Evolutionary conservation across 345 rosid genomes (phyloP), one percentile per base, ranked within the genome.

Genomic region (Lepidium sativum): DNA sequence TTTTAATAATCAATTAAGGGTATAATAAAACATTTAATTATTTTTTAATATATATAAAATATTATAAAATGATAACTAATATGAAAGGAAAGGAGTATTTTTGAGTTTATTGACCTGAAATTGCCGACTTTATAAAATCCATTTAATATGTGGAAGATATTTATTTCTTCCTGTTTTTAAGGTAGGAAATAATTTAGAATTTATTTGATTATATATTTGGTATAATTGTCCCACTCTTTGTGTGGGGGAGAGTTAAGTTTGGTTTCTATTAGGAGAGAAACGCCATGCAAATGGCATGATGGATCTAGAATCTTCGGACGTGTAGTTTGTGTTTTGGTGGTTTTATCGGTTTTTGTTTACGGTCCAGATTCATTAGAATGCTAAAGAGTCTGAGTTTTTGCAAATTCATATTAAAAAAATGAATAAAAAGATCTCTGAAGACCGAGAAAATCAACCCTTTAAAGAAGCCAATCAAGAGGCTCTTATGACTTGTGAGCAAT

Each of bases 221-320:
- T 27, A 8, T 3, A 15, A 53, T 25, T 13, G 41, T 55, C 12
- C 0, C 9, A 18, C 7, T 62, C 47, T 52, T 23, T 55, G 33
- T 71, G 65, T 71, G 57, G 21, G 18, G 3, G 41, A 54, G 23
- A 20, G 12, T 35, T 53, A 15, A 15, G 8, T 52, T 17, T 40
- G 27, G 38, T 47, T 40, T 53, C 8, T 0, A 31, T n/a, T 11
- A 54, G 6, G 11, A 35, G 23, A 40, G 25, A 44, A 63, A 71
- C 27, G 35, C 43, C 44, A 65, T 63, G 70, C 66, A 50, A 40
- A 41, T 40, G 54, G 38, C 39, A 50, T 64, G 60, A 48, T 32
- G 35, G 2, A 48, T 50, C 54, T 57, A 41, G 70, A 63, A 57
- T 31, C 17, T 47, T 63, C 13, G 39, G 11, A 39, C 17, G 10